phyloP scores from a whole-genome alignment of 345 rosid species.

The Microcos paniculata region DNA sequence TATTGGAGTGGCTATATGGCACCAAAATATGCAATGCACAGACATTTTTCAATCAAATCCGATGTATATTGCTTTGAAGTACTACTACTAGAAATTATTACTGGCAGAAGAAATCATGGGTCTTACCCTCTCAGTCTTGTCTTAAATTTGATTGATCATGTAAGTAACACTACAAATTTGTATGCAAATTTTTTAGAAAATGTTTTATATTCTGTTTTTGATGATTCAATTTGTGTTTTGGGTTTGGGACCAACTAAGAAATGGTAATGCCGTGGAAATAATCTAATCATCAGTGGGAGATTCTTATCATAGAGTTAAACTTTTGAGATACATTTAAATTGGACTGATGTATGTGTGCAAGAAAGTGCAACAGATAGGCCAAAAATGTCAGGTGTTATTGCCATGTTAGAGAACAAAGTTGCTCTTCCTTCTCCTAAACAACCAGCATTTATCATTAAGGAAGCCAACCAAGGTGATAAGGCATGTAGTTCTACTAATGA shows the following conservation, averaged over 20 bases:
- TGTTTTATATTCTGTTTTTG: too few relatives aligned
- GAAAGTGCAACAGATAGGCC: slow-evolving; percentile 44
- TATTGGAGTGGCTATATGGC: slow-evolving; percentile 68
- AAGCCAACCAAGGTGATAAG: neutral
- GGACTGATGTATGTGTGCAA: slow-evolving; percentile 67
- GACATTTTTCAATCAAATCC: slow-evolving; percentile 58
- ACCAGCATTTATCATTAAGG: neutral
- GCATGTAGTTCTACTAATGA: neutral
- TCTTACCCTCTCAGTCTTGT: slow-evolving; percentile 19
- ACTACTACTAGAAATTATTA: slow-evolving; percentile 54
- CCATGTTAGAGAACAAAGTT: slow-evolving; percentile 38
- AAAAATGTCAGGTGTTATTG: slow-evolving; percentile 43
- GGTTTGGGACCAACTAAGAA: slow-evolving; percentile 55
- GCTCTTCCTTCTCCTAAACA: slow-evolving; percentile 15
- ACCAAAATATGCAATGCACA: slow-evolving; percentile 65
- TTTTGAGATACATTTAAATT: slow-evolving; percentile 45
- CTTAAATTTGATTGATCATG: slow-evolving; percentile 45
- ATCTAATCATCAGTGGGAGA: slow-evolving; percentile 31
- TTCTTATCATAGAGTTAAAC: slow-evolving; percentile 24
- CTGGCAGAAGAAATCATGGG: slow-evolving; percentile 40
- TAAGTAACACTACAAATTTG: slow-evolving; percentile 26
- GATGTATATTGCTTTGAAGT: slow-evolving; percentile 69
- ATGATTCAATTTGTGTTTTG: neutral
- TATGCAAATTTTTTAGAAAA: neutral
- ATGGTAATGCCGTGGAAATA: slow-evolving; percentile 29